phyloP scores from a whole-genome alignment of 768 basidiomycete genomes.

The Suillus luteus region DNA sequence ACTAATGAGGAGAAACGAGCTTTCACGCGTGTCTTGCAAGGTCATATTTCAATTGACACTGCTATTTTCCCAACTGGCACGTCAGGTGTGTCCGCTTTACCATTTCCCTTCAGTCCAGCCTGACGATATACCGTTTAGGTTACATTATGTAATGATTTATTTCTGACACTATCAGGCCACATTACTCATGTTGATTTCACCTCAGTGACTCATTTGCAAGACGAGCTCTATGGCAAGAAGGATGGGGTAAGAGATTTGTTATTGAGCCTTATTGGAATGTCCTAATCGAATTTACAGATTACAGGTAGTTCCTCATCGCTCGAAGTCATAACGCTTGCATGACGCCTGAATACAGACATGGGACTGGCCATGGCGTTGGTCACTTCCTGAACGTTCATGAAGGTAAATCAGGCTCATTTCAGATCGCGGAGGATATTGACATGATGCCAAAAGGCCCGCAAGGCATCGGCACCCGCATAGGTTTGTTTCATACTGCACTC shows the following conservation, averaged over 20 bases:
- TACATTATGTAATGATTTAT: constrained; percentile 49
- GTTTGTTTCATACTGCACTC: constrained; percentile 21
- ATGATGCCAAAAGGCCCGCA: constrained; percentile 47
- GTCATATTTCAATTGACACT: constrained; percentile 87
- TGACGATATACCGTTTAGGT: constrained; percentile 37
- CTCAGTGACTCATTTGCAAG: constrained; percentile 80
- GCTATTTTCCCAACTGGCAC: constrained; percentile 83
- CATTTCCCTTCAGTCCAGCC: not conserved
- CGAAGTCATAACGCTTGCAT: not conserved
- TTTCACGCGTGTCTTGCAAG: constrained; percentile 90
- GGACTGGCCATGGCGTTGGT: constrained; percentile 94
- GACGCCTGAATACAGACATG: constrained; percentile 54
- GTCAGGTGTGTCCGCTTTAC: constrained; percentile 49
- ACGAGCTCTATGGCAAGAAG: constrained; percentile 81
- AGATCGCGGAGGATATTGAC: constrained; percentile 9
- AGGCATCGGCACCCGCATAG: constrained; percentile 49
- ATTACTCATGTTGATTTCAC: constrained; percentile 8
- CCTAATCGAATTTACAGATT: constrained; percentile 42
- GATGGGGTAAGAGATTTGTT: constrained; percentile 58
- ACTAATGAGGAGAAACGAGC: constrained; percentile 80
- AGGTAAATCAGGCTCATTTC: constrained; percentile 31
- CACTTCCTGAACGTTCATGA: constrained; percentile 96
- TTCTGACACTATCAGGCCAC: not conserved
- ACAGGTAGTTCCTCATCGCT: constrained; percentile 42
- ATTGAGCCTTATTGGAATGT: constrained; percentile 8